Percentiles rank a stretch among this genome's conserved stretches.
These are phyloP conservation scores for Primulina eburnea DNA, from an alignment of 257 asterid genomes.

Conservation along the genomic window DNA sequence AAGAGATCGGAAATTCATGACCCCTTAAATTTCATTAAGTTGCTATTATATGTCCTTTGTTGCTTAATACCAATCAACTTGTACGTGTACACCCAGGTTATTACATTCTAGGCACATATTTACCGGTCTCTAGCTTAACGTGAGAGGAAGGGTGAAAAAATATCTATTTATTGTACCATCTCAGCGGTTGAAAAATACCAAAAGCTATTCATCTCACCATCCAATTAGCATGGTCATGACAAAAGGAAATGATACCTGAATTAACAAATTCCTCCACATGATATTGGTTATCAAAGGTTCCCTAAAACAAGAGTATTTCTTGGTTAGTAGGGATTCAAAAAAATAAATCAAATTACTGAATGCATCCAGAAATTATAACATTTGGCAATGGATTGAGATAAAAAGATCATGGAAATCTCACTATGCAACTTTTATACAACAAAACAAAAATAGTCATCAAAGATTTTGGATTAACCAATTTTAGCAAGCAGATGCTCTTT, in stretches of 20 bases:
- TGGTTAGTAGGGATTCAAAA: conserved; percentile 15
- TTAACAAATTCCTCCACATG: conserved; percentile 92
- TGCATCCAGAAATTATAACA: conserved; percentile 6
- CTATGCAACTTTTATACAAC: background rate
- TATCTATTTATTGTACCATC: background rate
- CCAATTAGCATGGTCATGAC: background rate
- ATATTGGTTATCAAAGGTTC: conserved; percentile 94
- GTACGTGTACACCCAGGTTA: background rate
- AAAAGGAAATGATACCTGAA: conserved; percentile 57
- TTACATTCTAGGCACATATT: background rate
- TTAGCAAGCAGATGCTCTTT: background rate
- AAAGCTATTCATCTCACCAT: background rate
- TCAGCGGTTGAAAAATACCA: background rate
- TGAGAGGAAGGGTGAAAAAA: background rate
- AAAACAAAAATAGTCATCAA: background rate
- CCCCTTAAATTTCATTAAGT: background rate
- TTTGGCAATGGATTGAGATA: background rate
- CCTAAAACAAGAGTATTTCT: conserved; percentile 42
- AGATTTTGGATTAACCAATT: background rate
- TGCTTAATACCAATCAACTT: background rate
- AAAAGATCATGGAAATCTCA: background rate
- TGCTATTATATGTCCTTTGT: background rate
- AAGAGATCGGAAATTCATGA: background rate
- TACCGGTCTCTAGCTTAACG: background rate
- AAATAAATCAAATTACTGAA: background rate